phyloP scores from a whole-genome alignment of 192 early-diverging fungal genomes.

The Coemansia nantahalensis region DNA sequence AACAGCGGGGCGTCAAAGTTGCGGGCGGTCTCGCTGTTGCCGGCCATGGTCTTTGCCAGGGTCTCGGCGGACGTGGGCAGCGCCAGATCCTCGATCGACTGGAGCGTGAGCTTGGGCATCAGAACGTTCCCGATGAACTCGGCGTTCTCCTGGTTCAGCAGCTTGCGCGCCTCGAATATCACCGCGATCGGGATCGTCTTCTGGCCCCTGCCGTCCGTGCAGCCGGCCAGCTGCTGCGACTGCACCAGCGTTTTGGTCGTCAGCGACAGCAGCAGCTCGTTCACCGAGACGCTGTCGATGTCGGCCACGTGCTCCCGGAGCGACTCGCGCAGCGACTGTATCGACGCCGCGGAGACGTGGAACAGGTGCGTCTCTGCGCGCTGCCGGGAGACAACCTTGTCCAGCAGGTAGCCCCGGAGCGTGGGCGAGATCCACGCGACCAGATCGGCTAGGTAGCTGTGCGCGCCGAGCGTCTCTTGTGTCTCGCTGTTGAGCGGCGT shows the following conservation, averaged over 20 bases:
- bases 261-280: slow-evolving; percentile 26
- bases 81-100: slow-evolving; percentile 12
- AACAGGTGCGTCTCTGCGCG: slow-evolving; percentile 46
- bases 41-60: slow-evolving; percentile 13
- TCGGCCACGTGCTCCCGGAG: slow-evolving; percentile 19
- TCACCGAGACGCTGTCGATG: slow-evolving; percentile 12
- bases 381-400: slow-evolving; percentile 23
- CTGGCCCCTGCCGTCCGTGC: too few species aligned
- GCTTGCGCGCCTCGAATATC: slow-evolving; percentile 26
- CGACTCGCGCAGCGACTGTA: slow-evolving; percentile 17
- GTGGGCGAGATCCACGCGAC: slow-evolving; percentile 45
- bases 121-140: slow-evolving; percentile 37
- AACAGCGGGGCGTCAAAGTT: slow-evolving; percentile 16
- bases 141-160: slow-evolving; percentile 3
- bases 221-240: slow-evolving; percentile 16
- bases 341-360: slow-evolving; percentile 24
- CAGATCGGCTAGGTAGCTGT: slow-evolving; percentile 25
- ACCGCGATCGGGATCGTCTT: neutral
- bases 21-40: slow-evolving; percentile 10
- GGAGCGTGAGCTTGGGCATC: slow-evolving; percentile 25
- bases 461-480: slow-evolving; percentile 9
- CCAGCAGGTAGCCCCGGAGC: slow-evolving; percentile 25
- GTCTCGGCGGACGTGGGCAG: slow-evolving; percentile 23
- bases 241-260: slow-evolving; percentile 31
- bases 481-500: slow-evolving; percentile 23